Conservation (phyloP, 2,329 filamentous ascomycete species). For the Ophiocordyceps sinensis region DNA sequence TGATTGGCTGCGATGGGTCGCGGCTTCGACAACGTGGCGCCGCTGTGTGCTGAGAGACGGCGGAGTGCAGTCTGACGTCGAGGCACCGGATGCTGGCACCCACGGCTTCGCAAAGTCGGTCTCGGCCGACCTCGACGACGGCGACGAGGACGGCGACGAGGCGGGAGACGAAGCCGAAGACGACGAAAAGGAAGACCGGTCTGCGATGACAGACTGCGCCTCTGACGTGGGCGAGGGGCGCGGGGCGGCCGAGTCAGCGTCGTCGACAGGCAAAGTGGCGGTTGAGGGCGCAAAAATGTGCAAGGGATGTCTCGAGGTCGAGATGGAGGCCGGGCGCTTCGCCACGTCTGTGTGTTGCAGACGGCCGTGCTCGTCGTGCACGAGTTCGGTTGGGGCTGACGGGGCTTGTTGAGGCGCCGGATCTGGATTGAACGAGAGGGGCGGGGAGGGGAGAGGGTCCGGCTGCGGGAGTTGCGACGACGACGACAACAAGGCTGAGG, state of each 20-base stretch:
- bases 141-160: neutral
- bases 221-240: conserved; percentile 6
- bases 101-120: neutral
- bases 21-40: conserved; percentile 12
- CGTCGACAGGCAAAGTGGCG: neutral
- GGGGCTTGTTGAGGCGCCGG: conserved; percentile 7
- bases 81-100: conserved; percentile 21
- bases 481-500: neutral
- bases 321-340: neutral
- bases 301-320: neutral
- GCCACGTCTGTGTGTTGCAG: neutral
- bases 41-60: conserved; percentile 9
- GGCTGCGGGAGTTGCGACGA: conserved; percentile 1
- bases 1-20: neutral
- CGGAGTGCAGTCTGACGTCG: conserved; percentile 16
- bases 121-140: conserved; percentile 16
- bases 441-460: conserved; percentile 5
- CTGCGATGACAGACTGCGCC: conserved; percentile 8
- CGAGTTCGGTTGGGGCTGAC: conserved; percentile 1
- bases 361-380: neutral
- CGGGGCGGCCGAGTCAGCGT: conserved; percentile 1
- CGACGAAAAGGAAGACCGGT: conserved; percentile 9
- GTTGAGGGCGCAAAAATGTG: neutral
- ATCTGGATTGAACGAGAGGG: conserved; percentile 11
- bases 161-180: conserved; percentile 5